A percentile compares a stretch with the other conserved stretches of the same genome.
Evolutionary conservation across 495 filamentous ascomycete species (phyloP).

Genomic region (Talaromyces thailandensis): DNA sequence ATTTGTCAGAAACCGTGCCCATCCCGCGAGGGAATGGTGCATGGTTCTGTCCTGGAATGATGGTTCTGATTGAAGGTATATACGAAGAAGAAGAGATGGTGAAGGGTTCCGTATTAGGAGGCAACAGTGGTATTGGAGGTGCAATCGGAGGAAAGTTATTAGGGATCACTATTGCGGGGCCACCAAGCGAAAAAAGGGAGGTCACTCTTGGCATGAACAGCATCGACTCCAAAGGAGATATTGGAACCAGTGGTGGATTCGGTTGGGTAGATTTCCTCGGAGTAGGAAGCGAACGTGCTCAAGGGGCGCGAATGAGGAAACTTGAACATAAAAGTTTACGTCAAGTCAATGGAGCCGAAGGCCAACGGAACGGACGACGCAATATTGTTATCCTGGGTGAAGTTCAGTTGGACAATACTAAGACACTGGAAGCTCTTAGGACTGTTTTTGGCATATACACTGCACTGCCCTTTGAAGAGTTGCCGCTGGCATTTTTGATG

Average conservation of each 20-base stretch:
- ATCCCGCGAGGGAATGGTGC: constrained; percentile 71
- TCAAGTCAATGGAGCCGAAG: constrained; percentile 15
- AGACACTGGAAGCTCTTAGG: constrained; percentile 63
- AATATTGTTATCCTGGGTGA: constrained; percentile 71
- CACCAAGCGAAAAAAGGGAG: constrained; percentile 77
- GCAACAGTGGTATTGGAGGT: constrained; percentile 73
- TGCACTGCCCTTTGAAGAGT: constrained; percentile 30
- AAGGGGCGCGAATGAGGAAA: constrained; percentile 71
- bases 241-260: constrained; percentile 64
- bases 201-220: constrained; percentile 64
- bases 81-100: constrained; percentile 85
- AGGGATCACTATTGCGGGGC: constrained; percentile 79
- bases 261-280: constrained; percentile 97
- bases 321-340: constrained; percentile 44
- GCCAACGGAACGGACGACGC: constrained; percentile 24
- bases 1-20: constrained; percentile 69
- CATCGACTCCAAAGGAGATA: constrained; percentile 40
- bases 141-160: constrained; percentile 84
- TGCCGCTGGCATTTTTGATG: constrained; percentile 70
- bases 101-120: constrained; percentile 55
- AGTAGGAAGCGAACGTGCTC: constrained; percentile 79
- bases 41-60: constrained; percentile 92
- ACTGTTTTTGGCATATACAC: constrained; percentile 66
- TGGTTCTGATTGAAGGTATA: constrained; percentile 84
- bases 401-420: constrained; percentile 74